Base-by-base conservation (phyloP, 2,329 filamentous ascomycete species). In the Colletotrichum destructivum region DNA sequence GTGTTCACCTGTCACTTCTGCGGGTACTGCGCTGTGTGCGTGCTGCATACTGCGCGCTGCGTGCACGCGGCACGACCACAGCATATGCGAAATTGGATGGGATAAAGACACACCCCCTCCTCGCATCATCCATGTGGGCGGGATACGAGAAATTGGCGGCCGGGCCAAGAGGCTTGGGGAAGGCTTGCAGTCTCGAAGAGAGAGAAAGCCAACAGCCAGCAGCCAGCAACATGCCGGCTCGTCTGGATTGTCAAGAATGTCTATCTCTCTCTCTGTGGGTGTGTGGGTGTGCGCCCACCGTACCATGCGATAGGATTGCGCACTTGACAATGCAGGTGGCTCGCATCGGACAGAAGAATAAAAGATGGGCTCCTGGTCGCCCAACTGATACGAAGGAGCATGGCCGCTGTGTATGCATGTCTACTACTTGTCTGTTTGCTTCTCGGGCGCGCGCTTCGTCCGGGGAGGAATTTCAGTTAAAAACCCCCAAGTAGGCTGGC, bases 131-230 rank as follows among this genome's bases (percentile, higher is more conserved):
- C 49, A 66, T 54, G 35, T 54, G 49, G 47, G 16, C 51, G 59
- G 65, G 59, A 71, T 69, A 71, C 65, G 69, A 69, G 69, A n/a
- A 31, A 57, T 26, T 35, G 65, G 59, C 57, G 69, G n/a, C 65
- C 65, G 31, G 47, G 69, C 69, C 65, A 71, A 69, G 65, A 69
- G 59, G 65, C 65, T 68, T 68, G 64, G 64, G 18, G 35, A 68
- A 46, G 64, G 68, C 68, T 68, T 71, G 55, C 67, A 52, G 35
- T 11, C 21, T 26, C 2, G 16, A 16, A 15, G 15, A 56, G 23
- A 21, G 4, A 51, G 61, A 61, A 46, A 69, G 55, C 31, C 31
- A 31, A 5, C 31, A 31, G 31, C 8, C 31, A 31, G 31, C 31
- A 31, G 62, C 67, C 66, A 66, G 56, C 69, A 62, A 51, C 51